Conservation (phyloP, 305 asterid genomes). For the Fraxinus albicans region DNA sequence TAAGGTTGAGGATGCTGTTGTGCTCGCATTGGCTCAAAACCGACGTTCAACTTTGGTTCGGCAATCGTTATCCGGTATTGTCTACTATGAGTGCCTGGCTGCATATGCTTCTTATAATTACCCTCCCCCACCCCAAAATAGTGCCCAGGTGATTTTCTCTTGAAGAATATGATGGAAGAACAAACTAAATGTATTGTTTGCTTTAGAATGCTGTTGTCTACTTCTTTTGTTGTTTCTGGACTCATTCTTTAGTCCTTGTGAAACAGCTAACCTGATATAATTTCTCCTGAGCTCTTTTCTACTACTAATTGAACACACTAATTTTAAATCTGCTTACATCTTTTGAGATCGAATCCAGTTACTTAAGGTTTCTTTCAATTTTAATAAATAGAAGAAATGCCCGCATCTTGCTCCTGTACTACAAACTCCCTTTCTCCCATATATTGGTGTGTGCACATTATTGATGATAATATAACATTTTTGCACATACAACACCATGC, state of each 20-base stretch:
- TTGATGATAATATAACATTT: constrained; percentile 4
- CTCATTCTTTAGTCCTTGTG: not conserved
- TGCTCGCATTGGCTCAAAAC: constrained; percentile 66
- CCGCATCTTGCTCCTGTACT: constrained; percentile 1
- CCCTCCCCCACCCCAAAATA: not conserved
- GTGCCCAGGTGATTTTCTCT: constrained; percentile 1
- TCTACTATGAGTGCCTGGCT: constrained; percentile 11
- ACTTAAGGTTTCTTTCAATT: not conserved
- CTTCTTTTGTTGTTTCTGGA: not conserved
- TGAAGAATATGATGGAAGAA: not conserved
- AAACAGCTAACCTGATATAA: not conserved
- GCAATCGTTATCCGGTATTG: constrained; percentile 69
- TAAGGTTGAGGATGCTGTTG: constrained; percentile 98
- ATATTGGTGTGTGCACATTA: not conserved
- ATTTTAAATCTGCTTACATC: not conserved
- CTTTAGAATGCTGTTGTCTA: not conserved
- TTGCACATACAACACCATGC: not conserved
- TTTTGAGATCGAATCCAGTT: not conserved
- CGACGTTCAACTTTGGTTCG: constrained; percentile 76
- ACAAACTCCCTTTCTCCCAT: constrained; percentile 8
- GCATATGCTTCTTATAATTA: not conserved
- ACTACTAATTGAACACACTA: not conserved
- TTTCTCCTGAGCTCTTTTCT: not conserved
- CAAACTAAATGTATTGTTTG: not conserved
- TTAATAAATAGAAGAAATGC: not conserved